These are phyloP conservation scores for Hysterium pulicare DNA, from an alignment of 2,329 filamentous ascomycete genomes.

Conservation along the genomic window DNA sequence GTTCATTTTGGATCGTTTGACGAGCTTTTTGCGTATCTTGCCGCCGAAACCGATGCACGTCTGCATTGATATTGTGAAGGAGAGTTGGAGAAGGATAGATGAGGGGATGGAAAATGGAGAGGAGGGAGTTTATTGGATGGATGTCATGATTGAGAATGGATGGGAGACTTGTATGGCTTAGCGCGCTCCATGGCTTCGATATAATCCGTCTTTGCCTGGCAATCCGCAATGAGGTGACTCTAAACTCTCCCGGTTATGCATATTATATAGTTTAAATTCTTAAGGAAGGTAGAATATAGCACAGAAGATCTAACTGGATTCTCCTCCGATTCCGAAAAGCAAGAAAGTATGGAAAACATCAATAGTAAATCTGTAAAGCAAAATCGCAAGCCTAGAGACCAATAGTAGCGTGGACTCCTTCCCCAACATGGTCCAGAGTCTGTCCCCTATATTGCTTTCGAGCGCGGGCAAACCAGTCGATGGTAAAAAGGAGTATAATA, in stretches of 20 bases:
- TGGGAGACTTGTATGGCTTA: slow-evolving; percentile 1
- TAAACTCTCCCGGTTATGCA: too few relatives aligned
- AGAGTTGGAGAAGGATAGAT: neutral
- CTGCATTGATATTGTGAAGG: neutral
- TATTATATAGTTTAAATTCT: too few relatives aligned
- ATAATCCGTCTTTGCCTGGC: too few relatives aligned
- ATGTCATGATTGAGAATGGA: slow-evolving; percentile 3
- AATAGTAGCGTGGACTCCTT: neutral
- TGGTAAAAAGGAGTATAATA: neutral
- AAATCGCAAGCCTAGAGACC: neutral
- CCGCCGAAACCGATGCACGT: slow-evolving; percentile 1
- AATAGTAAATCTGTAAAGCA: too few relatives aligned
- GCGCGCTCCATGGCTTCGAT: too few relatives aligned
- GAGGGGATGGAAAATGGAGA: neutral
- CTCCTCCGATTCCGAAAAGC: too few relatives aligned
- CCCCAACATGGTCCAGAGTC: slow-evolving; percentile 1
- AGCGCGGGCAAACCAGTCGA: slow-evolving; percentile 2
- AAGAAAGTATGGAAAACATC: too few relatives aligned
- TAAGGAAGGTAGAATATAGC: too few relatives aligned
- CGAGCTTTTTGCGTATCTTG: neutral
- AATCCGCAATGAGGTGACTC: too few relatives aligned
- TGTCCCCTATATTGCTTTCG: slow-evolving; percentile 2
- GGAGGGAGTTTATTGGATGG: slow-evolving; percentile 2
- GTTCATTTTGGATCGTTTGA: neutral
- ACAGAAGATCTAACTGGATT: too few relatives aligned